Evolutionary conservation across 202 grass and related monocot species (phyloP), one percentile per base, ranked within the genome.

Genomic region (Schoenoplectus triqueter): DNA sequence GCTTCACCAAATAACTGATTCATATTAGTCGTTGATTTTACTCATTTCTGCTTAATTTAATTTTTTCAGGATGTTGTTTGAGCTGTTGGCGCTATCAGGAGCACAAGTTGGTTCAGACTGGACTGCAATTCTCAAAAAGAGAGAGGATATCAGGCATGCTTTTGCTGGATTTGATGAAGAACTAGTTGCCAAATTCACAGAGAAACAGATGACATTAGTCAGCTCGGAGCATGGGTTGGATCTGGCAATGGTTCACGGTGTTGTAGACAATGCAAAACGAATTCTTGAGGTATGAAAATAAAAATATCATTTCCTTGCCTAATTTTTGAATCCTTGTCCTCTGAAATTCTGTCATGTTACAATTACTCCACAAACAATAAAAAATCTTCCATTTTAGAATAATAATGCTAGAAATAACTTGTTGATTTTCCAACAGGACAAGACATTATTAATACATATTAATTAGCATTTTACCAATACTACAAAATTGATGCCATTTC

Each of bases 71-170:
- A 71, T 92, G 91, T 89, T 98, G 4, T 98, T 98, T 79, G 95
- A 98, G 85, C 88, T 98, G 45, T 90, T 98, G 10, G 87, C 88
- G 2, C 62, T 98, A 52, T 89, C 95, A 14, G 95, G 95, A 81
- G 95, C 92, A 51, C 95, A 98, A 88, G 93, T 93, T 64, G 95
- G 89, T 69, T 89, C 93, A 21, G 95, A 95, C 61, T 95, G 93
- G 95, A 92, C 93, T n/a, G 90, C 92, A 13, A 98, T 98, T 75
- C 78, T 98, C 1, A 93, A 90, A 91, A 98, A 83, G 78, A 89
- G 92, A 83, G 88, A 95, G 72, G 18, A 89, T 70, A 93, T 90
- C 84, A 95, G 95, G 87, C 76, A 88, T 82, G 91, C 88, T 7
- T 95, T 98, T 87, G 90, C 90, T 82, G 91, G 88, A 7, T 95